Conservation (phyloP, 495 filamentous ascomycete genomes). For the Astrothelium macrocarpum region DNA sequence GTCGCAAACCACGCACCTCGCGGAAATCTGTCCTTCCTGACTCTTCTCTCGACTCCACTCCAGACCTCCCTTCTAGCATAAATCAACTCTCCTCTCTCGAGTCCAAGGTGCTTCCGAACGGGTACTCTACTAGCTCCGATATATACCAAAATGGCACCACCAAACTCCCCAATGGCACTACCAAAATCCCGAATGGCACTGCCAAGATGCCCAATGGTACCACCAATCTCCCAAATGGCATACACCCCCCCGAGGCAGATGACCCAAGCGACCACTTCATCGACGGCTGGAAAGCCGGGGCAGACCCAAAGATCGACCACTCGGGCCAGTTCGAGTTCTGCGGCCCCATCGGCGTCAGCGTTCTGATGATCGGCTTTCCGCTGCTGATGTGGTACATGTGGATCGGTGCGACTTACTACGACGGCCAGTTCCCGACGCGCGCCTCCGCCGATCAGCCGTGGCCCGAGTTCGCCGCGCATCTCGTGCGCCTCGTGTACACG, state of each 20-base stretch:
- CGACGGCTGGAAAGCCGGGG: conserved; percentile 57
- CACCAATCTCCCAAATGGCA: conserved; percentile 6
- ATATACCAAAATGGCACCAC: conserved; percentile 8
- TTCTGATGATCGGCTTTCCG: conserved; percentile 90
- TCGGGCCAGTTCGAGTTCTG: conserved; percentile 84
- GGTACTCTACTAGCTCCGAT: conserved; percentile 8
- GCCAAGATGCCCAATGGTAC: too few relatives aligned
- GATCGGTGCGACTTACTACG: conserved; percentile 86
- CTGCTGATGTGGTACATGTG: conserved; percentile 98
- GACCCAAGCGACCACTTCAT: conserved; percentile 34
- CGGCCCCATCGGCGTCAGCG: conserved; percentile 61
- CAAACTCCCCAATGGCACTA: conserved; percentile 7
- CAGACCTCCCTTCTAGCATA: conserved; percentile 8
- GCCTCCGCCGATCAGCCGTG: conserved; percentile 56
- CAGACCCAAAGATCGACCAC: conserved; percentile 69
- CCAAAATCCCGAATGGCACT: too few relatives aligned
- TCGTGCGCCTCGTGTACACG: conserved; percentile 61
- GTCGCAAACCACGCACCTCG: conserved; percentile 21
- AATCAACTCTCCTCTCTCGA: conserved; percentile 19
- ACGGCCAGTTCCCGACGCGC: conserved; percentile 61
- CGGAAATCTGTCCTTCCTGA: conserved; percentile 25
- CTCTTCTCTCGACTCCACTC: background rate
- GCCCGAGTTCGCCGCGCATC: conserved; percentile 54
- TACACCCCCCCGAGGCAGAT: conserved; percentile 3
- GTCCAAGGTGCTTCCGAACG: conserved; percentile 11